These are phyloP conservation scores for Podospora bellae-mahoneyi DNA, from an alignment of 495 filamentous ascomycete genomes.

Conservation along the genomic window DNA sequence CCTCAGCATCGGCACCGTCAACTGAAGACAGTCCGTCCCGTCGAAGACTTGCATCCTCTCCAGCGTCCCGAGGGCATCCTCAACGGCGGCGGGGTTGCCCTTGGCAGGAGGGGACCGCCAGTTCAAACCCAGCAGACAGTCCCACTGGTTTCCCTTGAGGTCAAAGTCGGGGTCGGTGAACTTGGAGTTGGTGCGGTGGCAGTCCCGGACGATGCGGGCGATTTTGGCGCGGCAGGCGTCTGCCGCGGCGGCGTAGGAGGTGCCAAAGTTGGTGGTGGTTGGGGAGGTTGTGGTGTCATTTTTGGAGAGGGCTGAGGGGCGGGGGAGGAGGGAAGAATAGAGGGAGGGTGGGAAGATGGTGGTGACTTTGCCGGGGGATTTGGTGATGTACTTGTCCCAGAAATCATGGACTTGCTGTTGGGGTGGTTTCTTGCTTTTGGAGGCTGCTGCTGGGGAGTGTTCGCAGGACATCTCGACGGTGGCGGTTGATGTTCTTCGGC, in stretches of 20 bases:
- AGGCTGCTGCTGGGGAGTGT: not conserved
- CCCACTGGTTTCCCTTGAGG: conserved; percentile 52
- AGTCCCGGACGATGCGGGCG: conserved; percentile 66
- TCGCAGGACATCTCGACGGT: too few relatives aligned
- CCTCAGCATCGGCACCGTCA: not conserved
- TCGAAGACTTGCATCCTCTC: not conserved
- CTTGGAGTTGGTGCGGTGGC: conserved; percentile 68
- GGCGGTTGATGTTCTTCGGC: too few relatives aligned
- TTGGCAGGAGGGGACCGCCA: conserved; percentile 4
- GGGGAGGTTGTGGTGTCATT: conserved; percentile 9
- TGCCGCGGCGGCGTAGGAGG: conserved; percentile 61
- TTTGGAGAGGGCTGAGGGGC: conserved; percentile 9
- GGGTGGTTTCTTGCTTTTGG: conserved; percentile 43
- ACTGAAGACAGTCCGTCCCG: not conserved
- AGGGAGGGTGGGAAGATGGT: conserved; percentile 9
- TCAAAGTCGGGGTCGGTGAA: conserved; percentile 78
- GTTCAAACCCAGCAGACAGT: conserved; percentile 31
- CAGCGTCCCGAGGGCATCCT: not conserved
- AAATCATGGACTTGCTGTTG: conserved; percentile 72
- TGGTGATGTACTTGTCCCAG: conserved; percentile 73
- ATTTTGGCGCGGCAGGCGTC: conserved; percentile 62
- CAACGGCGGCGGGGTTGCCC: conserved; percentile 2
- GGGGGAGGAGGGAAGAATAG: conserved; percentile 25
- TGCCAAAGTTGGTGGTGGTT: conserved; percentile 29
- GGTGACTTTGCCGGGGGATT: conserved; percentile 52